These are phyloP conservation scores for Hyaloscypha finlandica DNA, from an alignment of 495 filamentous ascomycete genomes.

Conservation along the genomic window DNA sequence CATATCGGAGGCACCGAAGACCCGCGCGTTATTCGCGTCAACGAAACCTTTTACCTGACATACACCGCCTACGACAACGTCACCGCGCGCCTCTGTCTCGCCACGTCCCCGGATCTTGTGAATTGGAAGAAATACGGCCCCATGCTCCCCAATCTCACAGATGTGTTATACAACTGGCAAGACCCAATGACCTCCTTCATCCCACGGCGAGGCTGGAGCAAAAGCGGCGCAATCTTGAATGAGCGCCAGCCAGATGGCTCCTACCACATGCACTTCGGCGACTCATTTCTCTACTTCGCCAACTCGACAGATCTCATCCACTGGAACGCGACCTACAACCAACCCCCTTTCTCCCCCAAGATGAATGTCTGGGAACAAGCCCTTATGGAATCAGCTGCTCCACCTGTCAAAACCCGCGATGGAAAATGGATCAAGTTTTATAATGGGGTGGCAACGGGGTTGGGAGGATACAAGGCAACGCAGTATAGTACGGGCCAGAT, in stretches of 20 bases:
- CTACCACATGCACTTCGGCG: constrained; percentile 36
- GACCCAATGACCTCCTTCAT: background rate
- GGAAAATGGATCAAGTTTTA: constrained; percentile 33
- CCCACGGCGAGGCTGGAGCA: constrained; percentile 3
- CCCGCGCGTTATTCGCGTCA: constrained; percentile 30
- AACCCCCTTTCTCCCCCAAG: constrained; percentile 12
- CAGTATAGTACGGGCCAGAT: constrained; percentile 35
- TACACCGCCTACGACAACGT: constrained; percentile 33
- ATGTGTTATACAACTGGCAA: background rate
- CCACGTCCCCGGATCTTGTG: constrained; percentile 32
- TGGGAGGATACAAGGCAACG: constrained; percentile 21
- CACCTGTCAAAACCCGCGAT: constrained; percentile 32
- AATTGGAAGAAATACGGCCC: constrained; percentile 22
- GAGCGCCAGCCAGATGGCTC: constrained; percentile 31
- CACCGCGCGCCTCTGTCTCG: constrained; percentile 28
- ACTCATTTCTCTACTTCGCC: constrained; percentile 29
- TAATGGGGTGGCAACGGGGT: constrained; percentile 30
- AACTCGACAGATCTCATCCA: constrained; percentile 20
- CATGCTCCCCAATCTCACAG: constrained; percentile 3
- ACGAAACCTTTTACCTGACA: constrained; percentile 36
- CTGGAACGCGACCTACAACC: constrained; percentile 25
- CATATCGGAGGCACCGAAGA: constrained; percentile 23
- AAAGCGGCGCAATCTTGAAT: constrained; percentile 31
- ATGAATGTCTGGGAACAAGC: constrained; percentile 20
- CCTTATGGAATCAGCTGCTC: constrained; percentile 27